Conservation (phyloP, 108 stramenopile species). For the Nitzschia sp. region DNA sequence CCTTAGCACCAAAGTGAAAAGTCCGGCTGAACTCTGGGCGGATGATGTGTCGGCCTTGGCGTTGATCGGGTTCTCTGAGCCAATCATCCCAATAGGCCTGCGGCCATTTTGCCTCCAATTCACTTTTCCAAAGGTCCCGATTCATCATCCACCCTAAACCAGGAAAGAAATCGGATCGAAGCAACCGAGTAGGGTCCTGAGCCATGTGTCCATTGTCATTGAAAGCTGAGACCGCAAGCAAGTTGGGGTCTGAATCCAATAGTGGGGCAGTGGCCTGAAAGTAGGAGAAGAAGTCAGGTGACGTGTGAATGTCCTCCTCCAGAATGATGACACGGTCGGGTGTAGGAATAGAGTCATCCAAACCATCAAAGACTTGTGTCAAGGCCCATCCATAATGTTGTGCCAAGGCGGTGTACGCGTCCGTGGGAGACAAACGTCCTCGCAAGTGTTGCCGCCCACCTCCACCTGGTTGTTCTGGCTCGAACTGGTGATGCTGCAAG, state of each 20-base stretch:
- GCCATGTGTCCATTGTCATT: conserved; percentile 86
- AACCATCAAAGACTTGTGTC: conserved; percentile 60
- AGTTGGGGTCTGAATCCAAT: conserved; percentile 67
- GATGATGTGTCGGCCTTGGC: conserved; percentile 76
- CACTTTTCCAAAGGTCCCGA: conserved; percentile 73
- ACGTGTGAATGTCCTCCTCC: conserved; percentile 90
- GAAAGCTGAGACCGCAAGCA: conserved; percentile 90
- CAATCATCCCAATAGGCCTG: conserved; percentile 95
- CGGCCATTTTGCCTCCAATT: conserved; percentile 54
- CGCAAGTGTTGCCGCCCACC: not conserved
- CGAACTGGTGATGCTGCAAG: conserved; percentile 42
- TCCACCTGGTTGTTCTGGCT: not conserved
- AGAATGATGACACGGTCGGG: conserved; percentile 78
- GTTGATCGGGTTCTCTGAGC: conserved; percentile 82
- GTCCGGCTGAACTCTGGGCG: conserved; percentile 87
- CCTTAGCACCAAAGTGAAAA: conserved; percentile 77
- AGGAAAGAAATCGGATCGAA: conserved; percentile 91
- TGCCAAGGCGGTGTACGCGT: conserved; percentile 66
- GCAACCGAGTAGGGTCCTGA: conserved; percentile 44
- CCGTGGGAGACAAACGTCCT: conserved; percentile 14
- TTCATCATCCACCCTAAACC: conserved; percentile 96
- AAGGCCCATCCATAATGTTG: conserved; percentile 85
- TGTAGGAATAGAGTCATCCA: conserved; percentile 12
- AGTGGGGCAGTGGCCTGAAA: conserved; percentile 79
- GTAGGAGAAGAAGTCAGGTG: conserved; percentile 88